Percentiles rank a stretch among this genome's conserved stretches.
These are phyloP conservation scores for Amphirosellinia nigrospora DNA, from an alignment of 495 filamentous ascomycete genomes.

Conservation along the genomic window DNA sequence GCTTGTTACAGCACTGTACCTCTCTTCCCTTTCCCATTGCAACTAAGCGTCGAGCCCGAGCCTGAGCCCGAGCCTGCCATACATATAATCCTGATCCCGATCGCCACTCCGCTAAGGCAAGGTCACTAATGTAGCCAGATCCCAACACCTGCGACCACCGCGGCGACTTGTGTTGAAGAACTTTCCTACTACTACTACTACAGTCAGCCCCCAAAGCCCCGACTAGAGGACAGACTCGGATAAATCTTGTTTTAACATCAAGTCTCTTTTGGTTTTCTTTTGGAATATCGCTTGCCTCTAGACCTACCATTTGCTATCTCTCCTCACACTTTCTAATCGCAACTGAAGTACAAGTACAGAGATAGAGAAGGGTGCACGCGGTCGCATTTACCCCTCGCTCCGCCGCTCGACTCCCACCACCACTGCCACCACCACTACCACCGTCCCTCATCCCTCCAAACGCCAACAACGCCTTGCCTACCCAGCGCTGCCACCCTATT, in stretches of 20 bases:
- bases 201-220: constrained; percentile 10
- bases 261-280: constrained; percentile 3
- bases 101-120: constrained; percentile 18
- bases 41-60: not conserved
- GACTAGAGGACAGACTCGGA: not conserved
- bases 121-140: constrained; percentile 6
- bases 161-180: constrained; percentile 12
- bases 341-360: not conserved
- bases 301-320: not conserved
- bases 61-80: not conserved
- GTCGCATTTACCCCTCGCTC: constrained; percentile 24
- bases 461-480: constrained; percentile 8
- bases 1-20: not conserved
- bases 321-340: not conserved
- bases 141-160: not conserved
- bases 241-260: not conserved
- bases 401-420: not conserved
- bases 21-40: constrained; percentile 5
- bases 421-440: too few relatives aligned
- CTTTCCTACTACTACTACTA: constrained; percentile 5
- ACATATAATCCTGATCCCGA: constrained; percentile 25
- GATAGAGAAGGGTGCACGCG: constrained; percentile 4
- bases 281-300: not conserved
- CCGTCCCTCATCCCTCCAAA: constrained; percentile 3
- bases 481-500: constrained; percentile 1